These are phyloP conservation scores for Ceratobasidium papillatum DNA, from an alignment of 1,284 basidiomycete genomes.

Conservation along the genomic window DNA sequence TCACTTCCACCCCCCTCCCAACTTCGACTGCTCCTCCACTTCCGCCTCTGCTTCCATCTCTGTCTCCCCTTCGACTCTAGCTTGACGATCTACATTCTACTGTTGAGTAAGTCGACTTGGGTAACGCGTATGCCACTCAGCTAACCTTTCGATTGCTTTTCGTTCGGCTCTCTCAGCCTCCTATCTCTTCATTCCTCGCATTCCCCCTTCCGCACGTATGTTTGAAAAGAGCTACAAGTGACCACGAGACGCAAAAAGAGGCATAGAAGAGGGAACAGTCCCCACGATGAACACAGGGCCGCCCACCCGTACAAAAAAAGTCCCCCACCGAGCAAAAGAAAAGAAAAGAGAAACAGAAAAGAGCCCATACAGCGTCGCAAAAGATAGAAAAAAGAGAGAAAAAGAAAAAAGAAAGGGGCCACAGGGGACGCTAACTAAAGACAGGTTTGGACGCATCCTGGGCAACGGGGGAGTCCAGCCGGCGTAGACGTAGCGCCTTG, in stretches of 20 bases:
- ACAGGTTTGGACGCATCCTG: conserved; percentile 17
- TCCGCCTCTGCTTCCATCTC: too few relatives aligned
- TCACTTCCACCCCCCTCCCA: too few relatives aligned
- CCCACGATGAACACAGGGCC: conserved; percentile 5
- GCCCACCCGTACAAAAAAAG: background rate
- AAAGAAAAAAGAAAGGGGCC: background rate
- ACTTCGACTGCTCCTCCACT: too few relatives aligned
- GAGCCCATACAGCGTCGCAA: background rate
- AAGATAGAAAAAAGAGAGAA: background rate
- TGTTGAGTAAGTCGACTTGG: too few relatives aligned
- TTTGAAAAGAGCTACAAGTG: conserved; percentile 10
- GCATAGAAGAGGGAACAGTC: conserved; percentile 8
- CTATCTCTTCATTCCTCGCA: too few relatives aligned
- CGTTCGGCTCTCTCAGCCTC: too few relatives aligned
- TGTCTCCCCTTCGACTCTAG: too few relatives aligned
- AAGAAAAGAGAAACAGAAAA: too few relatives aligned
- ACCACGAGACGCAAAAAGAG: conserved; percentile 19
- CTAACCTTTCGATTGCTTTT: too few relatives aligned
- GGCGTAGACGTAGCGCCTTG: conserved; percentile 3
- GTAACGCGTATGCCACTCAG: too few relatives aligned
- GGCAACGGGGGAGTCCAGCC: conserved; percentile 20
- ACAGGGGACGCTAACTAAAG: conserved; percentile 1
- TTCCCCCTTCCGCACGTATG: too few relatives aligned
- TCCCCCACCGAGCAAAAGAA: background rate
- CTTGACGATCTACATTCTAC: too few relatives aligned